These are phyloP conservation scores for Ceratobasidium sp. DNA, from an alignment of 1,284 basidiomycete species.

Conservation along the genomic window DNA sequence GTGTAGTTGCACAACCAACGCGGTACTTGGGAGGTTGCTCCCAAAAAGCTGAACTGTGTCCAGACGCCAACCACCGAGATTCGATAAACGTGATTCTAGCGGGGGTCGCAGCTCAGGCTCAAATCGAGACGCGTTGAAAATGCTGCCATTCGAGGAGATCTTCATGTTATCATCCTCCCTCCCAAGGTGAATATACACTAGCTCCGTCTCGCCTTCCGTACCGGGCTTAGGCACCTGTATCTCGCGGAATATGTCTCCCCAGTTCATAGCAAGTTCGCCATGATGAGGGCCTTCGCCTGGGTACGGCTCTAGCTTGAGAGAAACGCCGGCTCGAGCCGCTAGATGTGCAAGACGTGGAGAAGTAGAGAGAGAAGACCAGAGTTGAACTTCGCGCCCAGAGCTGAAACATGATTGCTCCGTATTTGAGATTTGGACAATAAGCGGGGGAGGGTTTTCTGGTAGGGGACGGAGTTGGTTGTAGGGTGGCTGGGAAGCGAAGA, in stretches of 20 bases:
- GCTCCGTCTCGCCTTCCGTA: neutral
- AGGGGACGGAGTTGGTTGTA: slow-evolving; percentile 21
- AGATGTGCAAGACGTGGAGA: neutral
- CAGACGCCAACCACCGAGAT: neutral
- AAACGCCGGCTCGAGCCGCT: neutral
- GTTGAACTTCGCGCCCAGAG: neutral
- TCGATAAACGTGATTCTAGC: neutral
- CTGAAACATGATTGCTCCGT: neutral
- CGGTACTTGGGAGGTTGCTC: neutral
- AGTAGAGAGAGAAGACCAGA: neutral
- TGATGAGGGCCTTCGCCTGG: slow-evolving; percentile 9
- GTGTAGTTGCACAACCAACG: slow-evolving; percentile 5
- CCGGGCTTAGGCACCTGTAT: neutral
- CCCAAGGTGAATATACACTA: neutral
- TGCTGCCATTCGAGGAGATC: neutral
- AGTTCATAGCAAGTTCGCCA: slow-evolving; percentile 4
- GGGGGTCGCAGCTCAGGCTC: neutral
- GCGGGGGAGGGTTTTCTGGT: slow-evolving; percentile 1
- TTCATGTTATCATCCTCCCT: neutral
- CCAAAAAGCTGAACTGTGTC: slow-evolving; percentile 15
- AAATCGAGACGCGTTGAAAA: neutral
- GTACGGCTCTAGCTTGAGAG: slow-evolving; percentile 6
- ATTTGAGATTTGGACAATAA: neutral
- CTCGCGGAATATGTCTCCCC: neutral
- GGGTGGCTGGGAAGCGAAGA: neutral